A percentile compares a stretch with the other conserved stretches of the same genome.
phyloP scores from a whole-genome alignment of 805 yeast species.

The Candida maesae region DNA sequence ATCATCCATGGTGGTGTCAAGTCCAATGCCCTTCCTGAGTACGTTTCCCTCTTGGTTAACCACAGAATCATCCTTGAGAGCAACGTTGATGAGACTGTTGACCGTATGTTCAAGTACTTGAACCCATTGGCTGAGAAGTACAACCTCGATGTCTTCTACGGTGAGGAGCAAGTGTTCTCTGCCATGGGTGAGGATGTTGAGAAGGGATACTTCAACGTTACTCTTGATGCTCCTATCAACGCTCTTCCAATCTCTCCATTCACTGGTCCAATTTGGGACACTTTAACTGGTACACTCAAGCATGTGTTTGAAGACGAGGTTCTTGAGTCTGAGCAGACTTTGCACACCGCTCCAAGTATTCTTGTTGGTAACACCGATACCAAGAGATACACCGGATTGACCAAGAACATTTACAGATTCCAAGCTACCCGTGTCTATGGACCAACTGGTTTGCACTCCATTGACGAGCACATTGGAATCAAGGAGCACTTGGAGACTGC shows the following conservation, averaged over 20 bases:
- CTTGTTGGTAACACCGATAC: conserved; percentile 75
- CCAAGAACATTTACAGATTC: conserved; percentile 58
- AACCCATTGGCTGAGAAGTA: conserved; percentile 20
- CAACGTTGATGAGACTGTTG: conserved; percentile 35
- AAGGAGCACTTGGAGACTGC: conserved; percentile 51
- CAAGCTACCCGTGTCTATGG: conserved; percentile 43
- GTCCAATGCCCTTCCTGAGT: conserved; percentile 73
- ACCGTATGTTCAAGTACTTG: conserved; percentile 18
- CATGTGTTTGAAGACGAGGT: conserved; percentile 26
- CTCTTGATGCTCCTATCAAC: conserved; percentile 15
- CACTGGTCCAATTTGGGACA: conserved; percentile 20
- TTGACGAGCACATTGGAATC: conserved; percentile 49
- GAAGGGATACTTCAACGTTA: conserved; percentile 30
- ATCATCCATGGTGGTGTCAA: conserved; percentile 66
- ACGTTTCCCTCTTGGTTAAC: conserved; percentile 44
- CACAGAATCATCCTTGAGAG: conserved; percentile 63
- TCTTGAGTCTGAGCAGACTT: conserved; percentile 55
- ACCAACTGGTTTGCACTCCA: conserved; percentile 44
- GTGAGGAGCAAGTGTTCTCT: conserved; percentile 12
- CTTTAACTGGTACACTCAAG: conserved; percentile 16
- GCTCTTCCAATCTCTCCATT: conserved; percentile 17
- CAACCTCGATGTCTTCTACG: conserved; percentile 19
- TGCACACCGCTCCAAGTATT: conserved; percentile 28
- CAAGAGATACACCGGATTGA: conserved; percentile 56
- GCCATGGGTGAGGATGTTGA: conserved; percentile 16